Evolutionary conservation across 1,284 basidiomycete species (phyloP).

Genomic region (Malassezia psittaci): DNA sequence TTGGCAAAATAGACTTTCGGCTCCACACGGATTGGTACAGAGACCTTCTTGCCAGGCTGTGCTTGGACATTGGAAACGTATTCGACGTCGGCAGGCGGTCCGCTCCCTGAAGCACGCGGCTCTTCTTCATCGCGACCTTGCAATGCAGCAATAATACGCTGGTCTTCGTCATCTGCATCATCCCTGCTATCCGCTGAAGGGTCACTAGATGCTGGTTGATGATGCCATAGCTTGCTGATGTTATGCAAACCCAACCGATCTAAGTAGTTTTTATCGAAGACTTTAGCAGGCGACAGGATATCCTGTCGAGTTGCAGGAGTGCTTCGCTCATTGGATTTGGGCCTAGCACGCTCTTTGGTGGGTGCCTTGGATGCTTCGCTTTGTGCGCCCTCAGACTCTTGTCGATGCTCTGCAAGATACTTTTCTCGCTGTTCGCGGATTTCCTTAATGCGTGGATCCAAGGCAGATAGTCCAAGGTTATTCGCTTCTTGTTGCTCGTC

Average conservation of each 20-base stretch:
- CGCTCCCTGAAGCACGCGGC: conserved; percentile 57
- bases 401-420: conserved; percentile 36
- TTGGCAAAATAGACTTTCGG: conserved; percentile 97
- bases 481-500: conserved; percentile 38
- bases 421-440: conserved; percentile 39
- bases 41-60: conserved; percentile 75
- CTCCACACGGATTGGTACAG: conserved; percentile 84
- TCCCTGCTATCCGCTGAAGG: conserved; percentile 19
- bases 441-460: conserved; percentile 40
- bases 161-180: conserved; percentile 48
- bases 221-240: conserved; percentile 38
- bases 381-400: conserved; percentile 37
- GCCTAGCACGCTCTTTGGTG: conserved; percentile 13
- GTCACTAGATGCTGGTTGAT: conserved; percentile 20
- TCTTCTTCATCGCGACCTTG: conserved; percentile 43
- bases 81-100: conserved; percentile 51
- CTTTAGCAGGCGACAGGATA: conserved; percentile 39
- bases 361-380: conserved; percentile 16
- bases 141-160: conserved; percentile 34
- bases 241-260: conserved; percentile 43
- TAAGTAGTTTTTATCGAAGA: conserved; percentile 43
- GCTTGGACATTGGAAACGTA: conserved; percentile 69
- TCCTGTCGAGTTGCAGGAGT: conserved; percentile 26
- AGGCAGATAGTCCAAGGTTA: conserved; percentile 36
- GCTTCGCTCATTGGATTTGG: conserved; percentile 13